phyloP scores from a whole-genome alignment of 2,329 filamentous ascomycete genomes.

The Xylariaceae sp. region DNA sequence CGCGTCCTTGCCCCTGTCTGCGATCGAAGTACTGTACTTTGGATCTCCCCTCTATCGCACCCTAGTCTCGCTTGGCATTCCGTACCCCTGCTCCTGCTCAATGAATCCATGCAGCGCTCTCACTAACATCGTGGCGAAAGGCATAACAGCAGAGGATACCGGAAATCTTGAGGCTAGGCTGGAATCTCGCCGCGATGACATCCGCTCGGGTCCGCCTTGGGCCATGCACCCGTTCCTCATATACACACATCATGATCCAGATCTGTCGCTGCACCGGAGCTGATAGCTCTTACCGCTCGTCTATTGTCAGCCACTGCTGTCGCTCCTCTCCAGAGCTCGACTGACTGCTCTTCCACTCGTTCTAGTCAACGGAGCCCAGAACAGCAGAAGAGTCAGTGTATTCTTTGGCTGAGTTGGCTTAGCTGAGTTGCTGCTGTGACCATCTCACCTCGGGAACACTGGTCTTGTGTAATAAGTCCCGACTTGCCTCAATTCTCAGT shows the following conservation, averaged over 20 bases:
- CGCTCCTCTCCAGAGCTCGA: background rate
- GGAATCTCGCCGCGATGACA: constrained; percentile 1
- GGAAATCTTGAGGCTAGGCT: constrained; percentile 2
- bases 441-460: too few relatives aligned
- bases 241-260: background rate
- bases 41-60: background rate
- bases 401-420: constrained; percentile 11
- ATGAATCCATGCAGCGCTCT: background rate
- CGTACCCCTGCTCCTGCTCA: constrained; percentile 10
- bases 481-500: too few relatives aligned
- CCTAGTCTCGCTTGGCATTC: background rate
- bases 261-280: constrained; percentile 4
- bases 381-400: constrained; percentile 6
- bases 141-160: background rate
- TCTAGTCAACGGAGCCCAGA: constrained; percentile 10
- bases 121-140: background rate
- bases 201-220: constrained; percentile 6
- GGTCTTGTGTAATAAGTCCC: too few relatives aligned
- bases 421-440: constrained; percentile 13
- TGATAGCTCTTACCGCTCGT: constrained; percentile 18
- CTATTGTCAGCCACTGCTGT: constrained; percentile 11
- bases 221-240: constrained; percentile 7
- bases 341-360: constrained; percentile 2
- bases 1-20: constrained; percentile 14
- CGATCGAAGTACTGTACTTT: constrained; percentile 20